Evolutionary conservation across 2,329 filamentous ascomycete genomes (phyloP).

Genomic region (Microdochium paspali): DNA sequence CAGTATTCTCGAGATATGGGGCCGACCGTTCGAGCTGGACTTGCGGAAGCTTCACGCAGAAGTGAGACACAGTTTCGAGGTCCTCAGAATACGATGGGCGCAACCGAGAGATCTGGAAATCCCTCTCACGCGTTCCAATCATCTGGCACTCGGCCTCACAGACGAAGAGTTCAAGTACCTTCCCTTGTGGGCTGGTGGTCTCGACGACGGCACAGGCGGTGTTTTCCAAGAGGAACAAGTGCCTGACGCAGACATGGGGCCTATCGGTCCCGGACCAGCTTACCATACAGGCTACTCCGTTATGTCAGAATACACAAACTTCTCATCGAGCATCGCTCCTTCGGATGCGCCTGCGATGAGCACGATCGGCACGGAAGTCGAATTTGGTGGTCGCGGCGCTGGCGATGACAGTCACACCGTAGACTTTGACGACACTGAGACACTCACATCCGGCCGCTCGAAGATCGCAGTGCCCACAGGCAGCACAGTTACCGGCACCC

Average conservation of each 20-base stretch:
- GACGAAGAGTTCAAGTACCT: constrained; percentile 52
- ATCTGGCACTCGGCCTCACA: constrained; percentile 41
- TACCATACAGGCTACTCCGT: not conserved
- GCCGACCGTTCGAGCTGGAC: not conserved
- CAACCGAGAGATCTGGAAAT: constrained; percentile 19
- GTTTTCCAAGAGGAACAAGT: constrained; percentile 27
- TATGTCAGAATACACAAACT: not conserved
- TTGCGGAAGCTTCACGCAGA: constrained; percentile 2
- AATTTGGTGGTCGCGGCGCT: not conserved
- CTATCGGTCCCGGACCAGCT: not conserved
- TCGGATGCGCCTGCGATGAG: not conserved
- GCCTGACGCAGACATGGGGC: not conserved
- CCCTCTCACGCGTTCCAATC: constrained; percentile 24
- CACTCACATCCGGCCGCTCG: not conserved
- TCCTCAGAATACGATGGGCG: constrained; percentile 11
- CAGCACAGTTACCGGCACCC: not conserved
- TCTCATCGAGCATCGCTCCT: not conserved
- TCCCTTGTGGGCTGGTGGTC: constrained; percentile 55
- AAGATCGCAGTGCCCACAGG: not conserved
- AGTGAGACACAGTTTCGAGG: constrained; percentile 4
- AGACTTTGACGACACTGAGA: not conserved
- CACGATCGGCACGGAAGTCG: not conserved
- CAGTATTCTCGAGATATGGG: not conserved
- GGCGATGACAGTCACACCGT: not conserved
- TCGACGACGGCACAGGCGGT: constrained; percentile 38